These are phyloP conservation scores for Eucommia ulmoides DNA, from an alignment of 257 asterid species.

Conservation along the genomic window DNA sequence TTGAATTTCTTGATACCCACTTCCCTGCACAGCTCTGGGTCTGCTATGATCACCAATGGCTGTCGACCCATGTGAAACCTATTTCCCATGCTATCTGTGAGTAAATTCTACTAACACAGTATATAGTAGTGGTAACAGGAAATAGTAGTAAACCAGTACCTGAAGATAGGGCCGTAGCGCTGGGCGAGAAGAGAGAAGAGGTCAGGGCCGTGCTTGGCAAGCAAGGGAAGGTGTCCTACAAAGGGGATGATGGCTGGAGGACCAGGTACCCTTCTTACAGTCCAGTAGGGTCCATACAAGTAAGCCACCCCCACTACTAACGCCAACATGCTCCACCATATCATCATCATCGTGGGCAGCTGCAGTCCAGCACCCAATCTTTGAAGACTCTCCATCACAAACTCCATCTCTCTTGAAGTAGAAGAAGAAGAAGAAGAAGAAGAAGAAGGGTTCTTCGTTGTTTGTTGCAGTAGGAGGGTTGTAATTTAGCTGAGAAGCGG, in stretches of 20 bases:
- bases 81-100: not conserved
- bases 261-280: constrained; percentile 82
- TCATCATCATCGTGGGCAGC: too few relatives aligned
- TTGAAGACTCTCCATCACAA: too few relatives aligned
- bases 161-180: constrained; percentile 74
- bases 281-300: constrained; percentile 72
- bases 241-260: constrained; percentile 68
- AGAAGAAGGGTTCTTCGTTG: too few relatives aligned
- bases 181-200: constrained; percentile 74
- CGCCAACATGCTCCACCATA: constrained; percentile 36
- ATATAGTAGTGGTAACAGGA: too few relatives aligned
- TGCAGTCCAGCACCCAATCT: too few relatives aligned
- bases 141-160: too few relatives aligned
- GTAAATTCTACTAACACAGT: too few relatives aligned
- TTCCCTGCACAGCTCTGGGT: constrained; percentile 84
- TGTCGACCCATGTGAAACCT: constrained; percentile 98
- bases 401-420: too few relatives aligned
- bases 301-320: constrained; percentile 30
- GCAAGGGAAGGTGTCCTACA: constrained; percentile 85
- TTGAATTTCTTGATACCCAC: constrained; percentile 86
- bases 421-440: too few relatives aligned
- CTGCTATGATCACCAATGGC: constrained; percentile 79
- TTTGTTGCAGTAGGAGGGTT: too few relatives aligned
- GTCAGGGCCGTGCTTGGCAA: constrained; percentile 81
- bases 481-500: too few relatives aligned